Evolutionary conservation across 768 basidiomycete genomes (phyloP), one percentile per base, ranked within the genome.

Genomic region (Calocera cornea): DNA sequence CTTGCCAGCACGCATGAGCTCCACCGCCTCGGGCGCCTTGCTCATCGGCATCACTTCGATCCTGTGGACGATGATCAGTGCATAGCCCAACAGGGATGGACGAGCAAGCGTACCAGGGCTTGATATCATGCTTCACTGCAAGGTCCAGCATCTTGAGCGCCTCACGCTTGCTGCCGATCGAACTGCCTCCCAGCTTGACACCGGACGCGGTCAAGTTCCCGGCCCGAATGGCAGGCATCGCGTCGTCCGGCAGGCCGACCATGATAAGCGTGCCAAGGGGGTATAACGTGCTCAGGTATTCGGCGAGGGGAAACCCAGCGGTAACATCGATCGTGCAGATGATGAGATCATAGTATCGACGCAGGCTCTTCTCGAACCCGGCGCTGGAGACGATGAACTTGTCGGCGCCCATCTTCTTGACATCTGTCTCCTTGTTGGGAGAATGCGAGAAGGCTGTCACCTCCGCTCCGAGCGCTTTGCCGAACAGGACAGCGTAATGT

Each of bases 141-240:
- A 80, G 72, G 49, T 76, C 74, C 65, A 80, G 75, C 79, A 80
- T 80, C 66, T 75, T 74, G 34, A 68, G 64, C 44, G 75, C 75
- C 68, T 80, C 79, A 34, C 69, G 71, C 71, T 77, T 78, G 69
- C 70, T 73, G 33, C 80, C 80, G 40, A 80, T 72, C 79, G 80
- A n/a, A 69, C 66, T 34, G 24, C 66, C 68, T 47, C 66, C 31
- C 27, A 60, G 54, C 54, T 60, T 60, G 27, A 60, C 27, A 11
- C 31, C 27, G 11, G 54, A 33, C 11, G 27, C 31, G 10, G 54
- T 60, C 16, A 60, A 16, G 31, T 34, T 71, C 64, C 22, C 8
- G 2, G 27, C 38, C 27, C 34, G 2, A 16, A 38, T 16, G 8
- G 38, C 24, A 44, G 60, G 65, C 50, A 36, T 40, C 17, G 34